Evolutionary conservation across 73 alveolate genomes (phyloP), one percentile per base, ranked within the genome.

Genomic region (Urostyla sp.): DNA sequence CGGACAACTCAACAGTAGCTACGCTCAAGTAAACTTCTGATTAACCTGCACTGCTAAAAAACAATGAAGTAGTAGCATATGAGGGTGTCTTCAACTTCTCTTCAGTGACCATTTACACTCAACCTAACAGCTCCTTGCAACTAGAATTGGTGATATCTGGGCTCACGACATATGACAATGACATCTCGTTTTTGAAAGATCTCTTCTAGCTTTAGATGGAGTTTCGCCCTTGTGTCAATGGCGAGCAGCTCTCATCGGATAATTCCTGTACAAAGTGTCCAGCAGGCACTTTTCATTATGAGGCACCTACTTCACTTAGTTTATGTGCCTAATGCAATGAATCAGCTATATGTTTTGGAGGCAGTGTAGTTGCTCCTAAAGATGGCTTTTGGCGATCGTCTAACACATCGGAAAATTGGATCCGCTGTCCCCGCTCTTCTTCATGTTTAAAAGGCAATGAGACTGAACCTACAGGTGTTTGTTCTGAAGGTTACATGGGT

Each of bases 401-500:
- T 26, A 63, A 63, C 35, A 15, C 24, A 15, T 37, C 59, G 20
- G 88, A 76, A 21, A 67, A 20, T n/a, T 59, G 63, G 30, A 1
- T 63, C 36, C 36, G 37, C 26, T 76, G 88, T 60, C 88, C 83
- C n/a, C 63, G 58, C 0, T 26, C 50, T 6, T 53, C 11, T 15
- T 23, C 75, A 11, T 76, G 88, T 31, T 66, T 67, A 46, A 61
- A 49, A 30, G 83, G 72, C 18, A 26, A 49, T 50, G 24, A 67
- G 31, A 5, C 26, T 7, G 32, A 67, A n/a, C 83, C 53, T 24
- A 45, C 69, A 31, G 89, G 89, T 0, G 5, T 13, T 3, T 84
- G 92, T 44, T 59, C 78, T 6, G 7, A 27, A 24, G 92, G 92
- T 0, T 84, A 84, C 38, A 28, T 35, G 15, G 92, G 92, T 16